A percentile compares a stretch with the other conserved stretches of the same genome.
These are phyloP conservation scores for Hyphopichia burtonii DNA, from an alignment of 1,139 yeast species.

Conservation along the genomic window DNA sequence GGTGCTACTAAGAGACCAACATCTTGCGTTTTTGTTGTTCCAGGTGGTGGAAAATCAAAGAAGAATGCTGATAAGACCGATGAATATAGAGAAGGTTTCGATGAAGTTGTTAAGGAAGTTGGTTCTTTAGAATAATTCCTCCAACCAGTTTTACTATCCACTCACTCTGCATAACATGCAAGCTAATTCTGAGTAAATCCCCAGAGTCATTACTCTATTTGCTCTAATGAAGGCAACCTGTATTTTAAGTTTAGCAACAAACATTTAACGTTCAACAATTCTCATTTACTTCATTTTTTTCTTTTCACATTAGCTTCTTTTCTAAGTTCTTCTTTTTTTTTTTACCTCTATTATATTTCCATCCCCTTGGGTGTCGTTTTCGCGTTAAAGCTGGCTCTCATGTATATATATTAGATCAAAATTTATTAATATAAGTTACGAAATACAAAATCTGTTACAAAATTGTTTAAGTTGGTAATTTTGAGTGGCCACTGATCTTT, in stretches of 20 bases:
- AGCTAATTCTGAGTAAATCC: background rate
- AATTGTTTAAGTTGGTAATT: too few species aligned
- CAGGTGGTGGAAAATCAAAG: conserved; percentile 89
- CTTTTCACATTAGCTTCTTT: background rate
- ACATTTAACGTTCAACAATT: background rate
- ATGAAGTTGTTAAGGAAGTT: conserved; percentile 5
- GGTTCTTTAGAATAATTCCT: conserved; percentile 3
- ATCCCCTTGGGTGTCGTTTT: background rate
- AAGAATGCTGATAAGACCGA: conserved; percentile 77
- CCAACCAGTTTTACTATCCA: background rate
- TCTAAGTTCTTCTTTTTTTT: background rate
- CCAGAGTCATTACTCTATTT: background rate
- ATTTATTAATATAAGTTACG: background rate
- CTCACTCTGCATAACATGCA: background rate
- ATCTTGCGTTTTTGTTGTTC: conserved; percentile 95
- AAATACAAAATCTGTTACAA: background rate
- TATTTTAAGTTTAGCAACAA: background rate
- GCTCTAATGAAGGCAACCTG: background rate
- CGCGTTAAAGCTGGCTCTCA: background rate
- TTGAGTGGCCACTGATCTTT: too few species aligned
- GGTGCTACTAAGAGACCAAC: conserved; percentile 99
- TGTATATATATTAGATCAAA: conserved; percentile 4
- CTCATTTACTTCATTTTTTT: conserved; percentile 1
- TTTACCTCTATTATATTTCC: background rate
- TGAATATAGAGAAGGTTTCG: conserved; percentile 61